phyloP scores from a whole-genome alignment of 495 filamentous ascomycete species.

The Lasiosphaeria miniovina region DNA sequence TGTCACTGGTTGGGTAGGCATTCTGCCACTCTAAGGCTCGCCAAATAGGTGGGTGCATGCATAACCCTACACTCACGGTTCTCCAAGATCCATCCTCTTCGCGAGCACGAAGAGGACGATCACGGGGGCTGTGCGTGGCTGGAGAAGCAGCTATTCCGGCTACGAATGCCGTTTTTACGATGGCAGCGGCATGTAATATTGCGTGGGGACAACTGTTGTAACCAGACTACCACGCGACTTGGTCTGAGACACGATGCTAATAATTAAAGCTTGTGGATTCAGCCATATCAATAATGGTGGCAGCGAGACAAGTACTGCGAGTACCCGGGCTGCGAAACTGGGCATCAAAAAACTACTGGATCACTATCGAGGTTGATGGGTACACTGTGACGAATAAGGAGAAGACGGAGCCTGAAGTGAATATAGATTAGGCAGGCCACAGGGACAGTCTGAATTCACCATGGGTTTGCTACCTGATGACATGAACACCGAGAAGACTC shows the following conservation, averaged over 20 bases:
- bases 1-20: neutral
- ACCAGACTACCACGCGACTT: neutral
- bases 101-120: neutral
- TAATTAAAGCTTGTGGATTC: neutral
- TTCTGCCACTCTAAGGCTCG: neutral
- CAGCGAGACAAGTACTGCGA: neutral
- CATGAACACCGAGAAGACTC: neutral
- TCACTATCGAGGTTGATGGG: constrained; percentile 9
- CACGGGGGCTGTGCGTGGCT: neutral
- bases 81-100: neutral
- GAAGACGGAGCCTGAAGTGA: constrained; percentile 5
- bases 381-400: constrained; percentile 3
- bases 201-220: neutral
- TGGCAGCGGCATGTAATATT: neutral
- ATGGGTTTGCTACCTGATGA: neutral
- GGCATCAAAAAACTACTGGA: constrained; percentile 3
- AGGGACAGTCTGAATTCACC: neutral
- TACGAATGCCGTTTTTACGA: neutral
- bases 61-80: neutral
- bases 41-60: neutral
- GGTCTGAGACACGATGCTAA: neutral
- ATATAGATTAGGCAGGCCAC: neutral
- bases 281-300: neutral
- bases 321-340: constrained; percentile 3
- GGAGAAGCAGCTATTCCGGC: neutral